These are phyloP conservation scores for Chytriomyces sp. DNA, from an alignment of 192 early-diverging fungal genomes.

Conservation along the genomic window DNA sequence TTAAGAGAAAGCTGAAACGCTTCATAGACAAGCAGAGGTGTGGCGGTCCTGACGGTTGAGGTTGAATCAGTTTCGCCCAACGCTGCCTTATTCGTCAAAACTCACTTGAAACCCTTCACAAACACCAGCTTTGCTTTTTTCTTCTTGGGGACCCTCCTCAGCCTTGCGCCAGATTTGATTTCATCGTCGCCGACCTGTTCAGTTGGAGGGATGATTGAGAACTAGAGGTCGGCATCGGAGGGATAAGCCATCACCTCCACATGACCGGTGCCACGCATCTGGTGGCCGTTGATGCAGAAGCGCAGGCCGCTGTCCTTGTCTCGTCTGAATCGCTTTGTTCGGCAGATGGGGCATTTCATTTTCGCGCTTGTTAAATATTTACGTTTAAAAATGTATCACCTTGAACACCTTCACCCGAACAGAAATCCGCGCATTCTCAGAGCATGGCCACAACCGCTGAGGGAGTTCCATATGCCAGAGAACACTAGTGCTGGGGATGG, in stretches of 20 bases:
- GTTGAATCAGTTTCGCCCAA: not conserved
- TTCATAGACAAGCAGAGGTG: constrained; percentile 21
- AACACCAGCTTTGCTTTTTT: constrained; percentile 3
- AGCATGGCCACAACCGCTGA: too few species aligned
- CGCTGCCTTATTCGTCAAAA: not conserved
- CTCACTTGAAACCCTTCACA: constrained; percentile 20
- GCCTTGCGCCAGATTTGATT: constrained; percentile 3
- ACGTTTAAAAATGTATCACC: too few species aligned
- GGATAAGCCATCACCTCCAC: constrained; percentile 7
- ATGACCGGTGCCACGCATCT: constrained; percentile 8
- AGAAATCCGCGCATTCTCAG: too few species aligned
- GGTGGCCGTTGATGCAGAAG: constrained; percentile 32
- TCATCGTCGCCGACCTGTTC: constrained; percentile 21
- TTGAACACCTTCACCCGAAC: too few species aligned
- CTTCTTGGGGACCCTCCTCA: not conserved
- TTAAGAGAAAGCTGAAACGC: constrained; percentile 22
- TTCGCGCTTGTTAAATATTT: too few species aligned
- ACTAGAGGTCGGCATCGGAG: not conserved
- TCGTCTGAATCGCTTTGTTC: not conserved
- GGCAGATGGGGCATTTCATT: constrained; percentile 13
- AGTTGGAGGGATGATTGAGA: not conserved
- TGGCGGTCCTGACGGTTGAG: not conserved
- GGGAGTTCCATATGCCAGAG: too few species aligned
- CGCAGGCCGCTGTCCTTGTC: constrained; percentile 22
- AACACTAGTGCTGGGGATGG: too few species aligned